A percentile compares a stretch with the other conserved stretches of the same genome.
Evolutionary conservation across 768 basidiomycete species (phyloP).

Genomic region (Mycena crocata): DNA sequence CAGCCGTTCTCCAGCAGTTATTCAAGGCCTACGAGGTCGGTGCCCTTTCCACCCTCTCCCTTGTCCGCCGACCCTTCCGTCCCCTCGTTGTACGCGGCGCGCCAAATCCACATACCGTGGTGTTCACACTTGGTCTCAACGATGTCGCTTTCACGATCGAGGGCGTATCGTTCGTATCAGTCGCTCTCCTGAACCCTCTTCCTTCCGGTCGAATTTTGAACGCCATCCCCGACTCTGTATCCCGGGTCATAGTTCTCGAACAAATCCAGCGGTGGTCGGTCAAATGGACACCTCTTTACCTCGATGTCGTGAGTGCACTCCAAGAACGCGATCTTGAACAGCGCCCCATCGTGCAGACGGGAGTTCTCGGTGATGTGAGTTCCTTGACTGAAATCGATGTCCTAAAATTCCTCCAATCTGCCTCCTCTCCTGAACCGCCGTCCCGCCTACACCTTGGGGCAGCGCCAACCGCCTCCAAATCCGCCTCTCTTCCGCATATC

Average conservation of each 20-base stretch:
- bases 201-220: slow-evolving; percentile 67
- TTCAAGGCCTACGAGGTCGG: slow-evolving; percentile 77
- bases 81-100: slow-evolving; percentile 67
- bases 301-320: slow-evolving; percentile 81
- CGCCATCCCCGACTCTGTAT: slow-evolving; percentile 70
- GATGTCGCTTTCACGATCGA: slow-evolving; percentile 58
- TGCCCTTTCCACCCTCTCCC: slow-evolving; percentile 70
- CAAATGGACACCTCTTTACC: slow-evolving; percentile 89
- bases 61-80: slow-evolving; percentile 69
- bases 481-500: slow-evolving; percentile 64
- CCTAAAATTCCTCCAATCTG: slow-evolving; percentile 61
- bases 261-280: slow-evolving; percentile 81
- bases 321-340: slow-evolving; percentile 65
- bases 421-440: slow-evolving; percentile 48
- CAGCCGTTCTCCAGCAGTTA: slow-evolving; percentile 39
- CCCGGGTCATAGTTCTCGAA: slow-evolving; percentile 84
- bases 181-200: slow-evolving; percentile 79
- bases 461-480: slow-evolving; percentile 38
- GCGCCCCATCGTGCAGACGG: slow-evolving; percentile 69
- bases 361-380: slow-evolving; percentile 65
- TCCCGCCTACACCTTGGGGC: slow-evolving; percentile 63
- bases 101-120: slow-evolving; percentile 68
- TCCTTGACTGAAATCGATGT: slow-evolving; percentile 57
- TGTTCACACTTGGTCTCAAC: slow-evolving; percentile 76
- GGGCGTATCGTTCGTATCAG: slow-evolving; percentile 70